Evolutionary conservation across 176 grass and related monocot species (phyloP).

Genomic region (Bolboschoenus planiculmis): DNA sequence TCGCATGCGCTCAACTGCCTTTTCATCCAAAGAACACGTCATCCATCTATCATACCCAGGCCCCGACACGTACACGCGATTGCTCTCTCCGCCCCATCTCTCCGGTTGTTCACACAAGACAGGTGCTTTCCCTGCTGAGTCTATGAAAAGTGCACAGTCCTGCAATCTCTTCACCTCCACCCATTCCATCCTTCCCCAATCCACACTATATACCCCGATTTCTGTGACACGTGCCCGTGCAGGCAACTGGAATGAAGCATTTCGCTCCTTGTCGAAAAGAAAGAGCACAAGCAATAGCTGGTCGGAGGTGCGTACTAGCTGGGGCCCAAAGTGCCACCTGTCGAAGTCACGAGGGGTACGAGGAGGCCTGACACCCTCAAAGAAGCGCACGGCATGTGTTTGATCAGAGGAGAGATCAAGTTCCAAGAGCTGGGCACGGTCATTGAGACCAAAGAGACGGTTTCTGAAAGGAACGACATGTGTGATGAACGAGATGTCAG

Average conservation of each 20-base stretch:
- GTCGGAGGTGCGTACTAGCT: background rate
- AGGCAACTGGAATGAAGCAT: too few relatives aligned
- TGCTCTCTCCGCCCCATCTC: conserved; percentile 20
- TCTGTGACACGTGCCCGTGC: background rate
- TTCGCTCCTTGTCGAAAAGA: background rate
- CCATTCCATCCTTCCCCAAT: conserved; percentile 25
- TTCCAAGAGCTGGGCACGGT: conserved; percentile 5
- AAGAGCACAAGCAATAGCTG: conserved; percentile 19
- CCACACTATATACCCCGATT: conserved; percentile 3
- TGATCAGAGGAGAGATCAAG: conserved; percentile 1
- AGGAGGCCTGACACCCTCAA: background rate
- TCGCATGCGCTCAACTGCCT: background rate
- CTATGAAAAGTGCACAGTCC: conserved; percentile 18
- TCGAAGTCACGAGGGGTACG: background rate
- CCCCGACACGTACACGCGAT: conserved; percentile 7
- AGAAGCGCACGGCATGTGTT: background rate
- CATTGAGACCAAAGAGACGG: conserved; percentile 14
- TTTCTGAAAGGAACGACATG: background rate
- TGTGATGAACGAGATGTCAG: background rate
- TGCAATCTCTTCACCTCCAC: conserved; percentile 12
- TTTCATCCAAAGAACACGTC: conserved; percentile 5
- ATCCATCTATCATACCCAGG: background rate
- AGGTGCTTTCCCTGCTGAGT: conserved; percentile 15
- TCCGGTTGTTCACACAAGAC: conserved; percentile 11
- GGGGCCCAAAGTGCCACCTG: conserved; percentile 22